A percentile compares a stretch with the other conserved stretches of the same genome.
Evolutionary conservation across 2,329 filamentous ascomycete genomes (phyloP).

Genomic region (Penicillium fuscoglaucum): DNA sequence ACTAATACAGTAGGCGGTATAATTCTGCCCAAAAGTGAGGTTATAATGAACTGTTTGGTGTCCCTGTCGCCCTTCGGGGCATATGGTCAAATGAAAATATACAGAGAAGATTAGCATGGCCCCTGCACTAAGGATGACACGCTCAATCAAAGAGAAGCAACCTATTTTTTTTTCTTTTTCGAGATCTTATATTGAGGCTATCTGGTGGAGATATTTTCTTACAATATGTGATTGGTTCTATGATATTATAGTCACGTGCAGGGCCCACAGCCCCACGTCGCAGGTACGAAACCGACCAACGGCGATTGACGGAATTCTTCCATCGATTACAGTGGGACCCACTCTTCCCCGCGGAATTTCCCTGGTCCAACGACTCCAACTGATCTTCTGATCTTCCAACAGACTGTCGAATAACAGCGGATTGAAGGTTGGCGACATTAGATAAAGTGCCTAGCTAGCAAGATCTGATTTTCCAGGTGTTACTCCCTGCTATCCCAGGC

Average conservation of each 20-base stretch:
- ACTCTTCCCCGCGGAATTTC: slow-evolving; percentile 3
- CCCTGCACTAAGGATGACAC: slow-evolving; percentile 92
- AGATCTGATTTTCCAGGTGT: background rate
- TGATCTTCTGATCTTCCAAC: background rate
- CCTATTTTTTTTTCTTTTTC: slow-evolving; percentile 57
- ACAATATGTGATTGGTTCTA: background rate
- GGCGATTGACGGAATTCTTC: background rate
- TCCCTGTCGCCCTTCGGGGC: slow-evolving; percentile 43
- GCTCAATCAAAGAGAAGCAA: slow-evolving; percentile 77
- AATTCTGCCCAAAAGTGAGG: background rate
- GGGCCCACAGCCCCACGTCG: background rate
- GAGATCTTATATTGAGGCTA: background rate
- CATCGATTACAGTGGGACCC: background rate
- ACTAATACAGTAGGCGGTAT: background rate
- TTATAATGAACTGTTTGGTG: slow-evolving; percentile 24
- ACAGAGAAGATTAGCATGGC: slow-evolving; percentile 82
- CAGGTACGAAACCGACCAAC: background rate
- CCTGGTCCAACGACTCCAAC: background rate
- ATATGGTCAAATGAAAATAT: slow-evolving; percentile 67
- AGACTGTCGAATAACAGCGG: background rate
- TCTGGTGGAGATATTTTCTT: too few species aligned
- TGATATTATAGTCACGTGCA: background rate
- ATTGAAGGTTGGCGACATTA: background rate
- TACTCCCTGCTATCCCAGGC: background rate
- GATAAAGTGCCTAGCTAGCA: background rate